These are phyloP conservation scores for Torulaspora quercuum DNA, from an alignment of 805 yeast genomes.

Conservation along the genomic window DNA sequence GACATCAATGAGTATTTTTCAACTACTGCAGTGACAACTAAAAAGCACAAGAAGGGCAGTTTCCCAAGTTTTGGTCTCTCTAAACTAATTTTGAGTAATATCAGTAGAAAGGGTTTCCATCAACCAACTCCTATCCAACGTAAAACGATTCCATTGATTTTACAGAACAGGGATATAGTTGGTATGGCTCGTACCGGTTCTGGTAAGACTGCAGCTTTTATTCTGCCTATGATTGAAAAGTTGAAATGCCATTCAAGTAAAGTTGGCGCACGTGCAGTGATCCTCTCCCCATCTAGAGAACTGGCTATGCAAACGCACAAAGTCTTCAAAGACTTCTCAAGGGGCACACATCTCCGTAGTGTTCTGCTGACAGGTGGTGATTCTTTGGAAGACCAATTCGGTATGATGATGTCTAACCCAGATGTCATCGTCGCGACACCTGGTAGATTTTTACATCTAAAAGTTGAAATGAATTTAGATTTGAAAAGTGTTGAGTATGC, in stretches of 20 bases:
- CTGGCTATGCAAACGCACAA: constrained; percentile 88
- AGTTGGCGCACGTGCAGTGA: constrained; percentile 84
- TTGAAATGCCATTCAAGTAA: constrained; percentile 79
- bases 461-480: constrained; percentile 91
- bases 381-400: constrained; percentile 93
- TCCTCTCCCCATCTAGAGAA: constrained; percentile 93
- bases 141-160: constrained; percentile 85
- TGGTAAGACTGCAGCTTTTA: constrained; percentile 97
- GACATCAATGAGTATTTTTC: constrained; percentile 46
- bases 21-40: constrained; percentile 32
- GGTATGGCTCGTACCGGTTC: constrained; percentile 99
- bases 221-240: constrained; percentile 83
- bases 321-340: constrained; percentile 82
- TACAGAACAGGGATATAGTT: constrained; percentile 88
- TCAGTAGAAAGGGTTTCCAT: constrained; percentile 79
- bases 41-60: constrained; percentile 58
- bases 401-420: constrained; percentile 89
- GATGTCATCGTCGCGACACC: constrained; percentile 96
- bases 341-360: constrained; percentile 77
- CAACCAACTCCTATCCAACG: constrained; percentile 98
- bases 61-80: constrained; percentile 90
- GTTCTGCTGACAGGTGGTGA: constrained; percentile 94
- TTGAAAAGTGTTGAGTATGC: constrained; percentile 80
- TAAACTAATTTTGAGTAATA: constrained; percentile 62
- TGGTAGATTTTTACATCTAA: constrained; percentile 92